These are phyloP conservation scores for Geoglossum glabrum DNA, from an alignment of 495 filamentous ascomycete species.

Conservation along the genomic window DNA sequence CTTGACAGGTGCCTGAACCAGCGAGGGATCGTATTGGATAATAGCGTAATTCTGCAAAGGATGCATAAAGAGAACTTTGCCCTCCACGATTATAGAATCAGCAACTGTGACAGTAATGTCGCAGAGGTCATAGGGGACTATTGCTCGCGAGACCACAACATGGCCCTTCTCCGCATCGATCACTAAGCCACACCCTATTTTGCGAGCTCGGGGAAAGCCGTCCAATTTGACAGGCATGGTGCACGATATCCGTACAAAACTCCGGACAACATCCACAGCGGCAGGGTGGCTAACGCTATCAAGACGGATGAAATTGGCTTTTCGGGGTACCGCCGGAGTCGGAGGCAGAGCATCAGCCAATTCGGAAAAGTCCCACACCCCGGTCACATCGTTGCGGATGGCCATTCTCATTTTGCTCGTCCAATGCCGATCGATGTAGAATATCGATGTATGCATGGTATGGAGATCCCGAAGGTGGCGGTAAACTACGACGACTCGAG, in stretches of 20 bases:
- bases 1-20: conserved; percentile 83
- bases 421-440: conserved; percentile 92
- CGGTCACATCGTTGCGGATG: conserved; percentile 73
- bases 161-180: conserved; percentile 91
- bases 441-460: conserved; percentile 77
- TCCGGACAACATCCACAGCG: conserved; percentile 76
- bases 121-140: conserved; percentile 89
- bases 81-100: conserved; percentile 83
- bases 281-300: conserved; percentile 78
- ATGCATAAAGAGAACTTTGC: conserved; percentile 90
- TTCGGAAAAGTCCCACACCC: conserved; percentile 86
- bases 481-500: conserved; percentile 81
- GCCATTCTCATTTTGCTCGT: conserved; percentile 81
- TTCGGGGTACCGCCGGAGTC: conserved; percentile 43
- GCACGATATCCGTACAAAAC: conserved; percentile 83
- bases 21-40: conserved; percentile 78
- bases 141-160: conserved; percentile 79
- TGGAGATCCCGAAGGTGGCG: conserved; percentile 91
- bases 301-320: conserved; percentile 75
- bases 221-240: conserved; percentile 90
- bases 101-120: conserved; percentile 91
- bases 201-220: conserved; percentile 78
- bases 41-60: conserved; percentile 96
- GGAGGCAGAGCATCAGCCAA: conserved; percentile 62
- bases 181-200: conserved; percentile 88